phyloP scores from a whole-genome alignment of 306 rosid species.

The Citrullus amarus region DNA sequence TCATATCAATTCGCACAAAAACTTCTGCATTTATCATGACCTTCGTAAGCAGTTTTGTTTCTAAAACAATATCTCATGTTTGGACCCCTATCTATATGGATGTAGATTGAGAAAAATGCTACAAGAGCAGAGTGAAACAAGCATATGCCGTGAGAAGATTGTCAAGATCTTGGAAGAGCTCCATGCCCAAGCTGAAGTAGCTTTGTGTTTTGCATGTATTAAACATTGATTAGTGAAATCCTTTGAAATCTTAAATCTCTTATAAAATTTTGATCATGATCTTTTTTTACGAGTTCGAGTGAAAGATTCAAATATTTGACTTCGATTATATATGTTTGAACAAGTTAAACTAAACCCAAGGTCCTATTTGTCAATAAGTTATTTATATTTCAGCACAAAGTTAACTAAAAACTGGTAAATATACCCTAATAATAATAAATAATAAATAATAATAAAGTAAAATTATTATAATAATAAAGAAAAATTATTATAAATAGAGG shows the following conservation, averaged over 20 bases:
- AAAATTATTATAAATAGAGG: no score
- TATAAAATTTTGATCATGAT: neutral
- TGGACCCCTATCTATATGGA: neutral
- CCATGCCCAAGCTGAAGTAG: conserved; percentile 94
- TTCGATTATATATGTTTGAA: no score
- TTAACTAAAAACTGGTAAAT: no score
- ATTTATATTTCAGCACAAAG: no score
- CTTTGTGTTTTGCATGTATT: conserved; percentile 76
- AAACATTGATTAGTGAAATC: conserved; percentile 37
- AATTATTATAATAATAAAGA: no score
- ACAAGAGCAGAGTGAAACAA: conserved; percentile 29
- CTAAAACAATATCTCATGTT: neutral
- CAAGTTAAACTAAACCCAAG: no score
- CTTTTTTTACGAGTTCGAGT: no score
- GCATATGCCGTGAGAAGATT: conserved; percentile 49
- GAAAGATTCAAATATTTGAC: no score
- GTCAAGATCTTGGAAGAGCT: conserved; percentile 68
- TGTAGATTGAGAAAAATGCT: conserved; percentile 85
- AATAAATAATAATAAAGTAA: no score
- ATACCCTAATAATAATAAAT: no score
- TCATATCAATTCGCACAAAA: no score
- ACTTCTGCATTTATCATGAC: neutral
- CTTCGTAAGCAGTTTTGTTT: neutral
- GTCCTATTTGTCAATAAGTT: no score
- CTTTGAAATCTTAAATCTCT: neutral